Evolutionary conservation across 441 rosid genomes (phyloP), one percentile per base, ranked within the genome.

Genomic region (Bruguiera hainesii): DNA sequence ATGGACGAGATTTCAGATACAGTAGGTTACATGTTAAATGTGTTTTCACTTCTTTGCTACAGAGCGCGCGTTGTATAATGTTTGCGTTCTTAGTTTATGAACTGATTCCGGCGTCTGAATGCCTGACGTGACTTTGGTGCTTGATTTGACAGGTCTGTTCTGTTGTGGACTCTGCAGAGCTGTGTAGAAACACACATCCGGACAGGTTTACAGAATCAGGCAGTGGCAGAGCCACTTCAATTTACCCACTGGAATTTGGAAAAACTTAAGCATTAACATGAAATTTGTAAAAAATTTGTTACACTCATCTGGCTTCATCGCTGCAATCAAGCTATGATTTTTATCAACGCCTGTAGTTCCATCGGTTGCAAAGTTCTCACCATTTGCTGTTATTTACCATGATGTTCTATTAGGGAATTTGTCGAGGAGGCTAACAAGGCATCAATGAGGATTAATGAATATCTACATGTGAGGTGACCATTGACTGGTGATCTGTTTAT

Each of bases 391-490:
- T 30, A 7, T 33, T 39, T 23, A 9, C 42, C 11, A 3, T 39
- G 3, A 64, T 71, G 51, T 71, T 55, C 16, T 73, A 29, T 67
- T 72, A 95, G 99, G 80, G 96, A 93, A 74, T 96, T 82, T 80
- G 93, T 96, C 55, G 91, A 85, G 82, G 96, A 84, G 79, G 99
- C 99, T 73, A 84, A 65, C 72, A 83, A 85, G 78, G 99, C 98
- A 60, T 86, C 96, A 16, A 80, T 95, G 82, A 84, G 82, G 68
- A 85, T 95, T 69, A 84, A 84, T 74, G 94, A 92, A 69, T 96
- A 95, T 85, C 90, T 95, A 84, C 99, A 95, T 92, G 99, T 95
- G 96, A 92, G 99, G 90, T 87, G 95, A 90, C 97, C 85, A 70
- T 87, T 87, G 95, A 92, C 97, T 85, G 68, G 42, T 74, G 75